Conservation (phyloP, 495 filamentous ascomycete genomes). For the Hypoxylon fuscum region DNA sequence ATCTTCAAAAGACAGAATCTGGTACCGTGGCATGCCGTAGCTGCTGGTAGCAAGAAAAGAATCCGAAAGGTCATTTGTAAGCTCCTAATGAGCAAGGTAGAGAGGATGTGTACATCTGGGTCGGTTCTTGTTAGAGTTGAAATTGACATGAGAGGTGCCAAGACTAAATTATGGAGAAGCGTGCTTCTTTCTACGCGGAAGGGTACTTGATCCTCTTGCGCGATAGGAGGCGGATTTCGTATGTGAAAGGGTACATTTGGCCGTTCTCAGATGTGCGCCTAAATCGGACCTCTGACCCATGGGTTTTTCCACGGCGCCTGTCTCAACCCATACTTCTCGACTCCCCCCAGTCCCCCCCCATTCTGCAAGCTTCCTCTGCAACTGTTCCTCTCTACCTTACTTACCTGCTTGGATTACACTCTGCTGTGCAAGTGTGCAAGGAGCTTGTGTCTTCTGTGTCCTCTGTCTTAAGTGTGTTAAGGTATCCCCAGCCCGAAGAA, state of each 20-base stretch:
- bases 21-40: too few relatives aligned
- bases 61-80: too few relatives aligned
- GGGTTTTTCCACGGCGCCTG: constrained; percentile 32
- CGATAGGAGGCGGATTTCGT: not conserved
- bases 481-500: not conserved
- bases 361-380: constrained; percentile 31
- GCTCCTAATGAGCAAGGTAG: too few relatives aligned
- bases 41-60: too few relatives aligned
- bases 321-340: constrained; percentile 35
- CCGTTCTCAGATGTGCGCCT: constrained; percentile 46
- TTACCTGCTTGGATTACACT: not conserved
- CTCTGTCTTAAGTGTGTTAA: too few relatives aligned
- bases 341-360: constrained; percentile 28
- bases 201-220: constrained; percentile 1
- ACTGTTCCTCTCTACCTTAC: constrained; percentile 16
- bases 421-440: not conserved
- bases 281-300: constrained; percentile 37
- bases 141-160: constrained; percentile 38
- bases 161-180: constrained; percentile 27
- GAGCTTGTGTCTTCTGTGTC: too few relatives aligned
- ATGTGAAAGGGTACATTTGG: constrained; percentile 15
- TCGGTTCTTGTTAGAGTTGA: constrained; percentile 29
- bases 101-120: constrained; percentile 25
- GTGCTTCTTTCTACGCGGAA: constrained; percentile 24
- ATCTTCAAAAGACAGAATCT: too few relatives aligned